Conservation (phyloP, 306 rosid genomes). For the Inga oerstediana region DNA sequence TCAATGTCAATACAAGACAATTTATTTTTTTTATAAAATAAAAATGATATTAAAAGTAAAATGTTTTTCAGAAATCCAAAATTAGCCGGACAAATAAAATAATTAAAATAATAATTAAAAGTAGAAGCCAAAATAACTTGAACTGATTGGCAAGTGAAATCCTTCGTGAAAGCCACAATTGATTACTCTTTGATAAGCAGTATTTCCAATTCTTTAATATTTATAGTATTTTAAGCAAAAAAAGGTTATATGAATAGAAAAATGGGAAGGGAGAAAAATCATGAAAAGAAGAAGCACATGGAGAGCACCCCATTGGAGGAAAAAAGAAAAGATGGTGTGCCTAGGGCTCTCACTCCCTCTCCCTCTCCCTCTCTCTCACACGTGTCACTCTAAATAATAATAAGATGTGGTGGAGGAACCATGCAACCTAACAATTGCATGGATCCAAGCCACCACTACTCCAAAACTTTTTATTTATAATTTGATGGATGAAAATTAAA, state of each 20-base stretch:
- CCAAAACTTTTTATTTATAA: background rate
- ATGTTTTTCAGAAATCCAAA: too few species aligned
- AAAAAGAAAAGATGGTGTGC: conserved; percentile 18
- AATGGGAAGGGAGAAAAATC: background rate
- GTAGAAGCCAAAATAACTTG: too few species aligned
- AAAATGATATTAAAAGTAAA: too few species aligned
- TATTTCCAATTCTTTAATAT: background rate
- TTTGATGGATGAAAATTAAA: too few species aligned
- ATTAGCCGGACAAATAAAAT: too few species aligned
- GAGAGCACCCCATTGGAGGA: conserved; percentile 66
- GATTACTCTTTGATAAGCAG: too few species aligned
- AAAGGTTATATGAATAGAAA: background rate
- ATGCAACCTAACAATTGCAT: too few species aligned
- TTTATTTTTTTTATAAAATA: too few species aligned
- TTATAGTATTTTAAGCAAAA: background rate
- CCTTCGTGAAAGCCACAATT: too few species aligned
- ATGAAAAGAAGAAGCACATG: conserved; percentile 59
- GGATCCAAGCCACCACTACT: background rate
- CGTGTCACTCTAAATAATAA: conserved; percentile 56
- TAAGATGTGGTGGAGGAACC: conserved; percentile 31
- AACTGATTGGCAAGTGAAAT: too few species aligned
- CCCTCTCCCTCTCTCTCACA: conserved; percentile 52
- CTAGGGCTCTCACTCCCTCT: conserved; percentile 41
- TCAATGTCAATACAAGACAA: background rate
- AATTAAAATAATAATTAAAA: too few species aligned